Base-by-base conservation (phyloP, 768 basidiomycete genomes). In the Termitomyces sp. region DNA sequence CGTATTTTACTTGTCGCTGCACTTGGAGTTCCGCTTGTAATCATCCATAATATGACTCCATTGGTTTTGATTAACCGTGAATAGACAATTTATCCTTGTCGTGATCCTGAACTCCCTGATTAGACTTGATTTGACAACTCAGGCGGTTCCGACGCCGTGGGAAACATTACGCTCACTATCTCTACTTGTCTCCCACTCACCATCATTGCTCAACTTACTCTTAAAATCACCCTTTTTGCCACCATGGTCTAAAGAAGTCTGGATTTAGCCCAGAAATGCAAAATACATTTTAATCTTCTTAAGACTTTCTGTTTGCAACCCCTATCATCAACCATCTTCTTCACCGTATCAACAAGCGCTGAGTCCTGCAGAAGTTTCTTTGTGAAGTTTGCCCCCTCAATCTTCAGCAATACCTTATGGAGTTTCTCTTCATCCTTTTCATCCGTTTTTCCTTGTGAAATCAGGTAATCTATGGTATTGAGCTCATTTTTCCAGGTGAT, bases 401-500 rank as follows among this genome's bases (percentile, higher is more conserved):
- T 31, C 15, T 31, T 53, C 28, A 52, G 42, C 28, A 69, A 54
- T 3, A 64, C 41, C 8, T 58, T 39, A 29, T 64, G 24, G 7
- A 70, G 57, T 6, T 58, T 57, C 5, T 61, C 59, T 3, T 63
- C 63, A 28, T 60, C 62, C 28, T 41, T 62, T 16, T 52, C 51
- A 52, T 64, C 60, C 24, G 58, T 51, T 42, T 62, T 66, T 12
- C 68, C 62, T 45, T 58, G 54, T 20, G 55, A 59, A 20, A 65
- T 57, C 39, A 71, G 62, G 44, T 59, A 63, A 1, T 47, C 34
- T 8, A 62, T 55, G 4, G 60, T 37, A 5, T 55, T 48, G 9
- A 70, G 59, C 18, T 55, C 39, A n/a, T 67, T 67, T 5, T 46
- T 51, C 69, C 68, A 70, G 12, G 36, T 34, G 26, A 59, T 56